Conservation (phyloP, 768 basidiomycete genomes). For the Polyporus arcularius region DNA sequence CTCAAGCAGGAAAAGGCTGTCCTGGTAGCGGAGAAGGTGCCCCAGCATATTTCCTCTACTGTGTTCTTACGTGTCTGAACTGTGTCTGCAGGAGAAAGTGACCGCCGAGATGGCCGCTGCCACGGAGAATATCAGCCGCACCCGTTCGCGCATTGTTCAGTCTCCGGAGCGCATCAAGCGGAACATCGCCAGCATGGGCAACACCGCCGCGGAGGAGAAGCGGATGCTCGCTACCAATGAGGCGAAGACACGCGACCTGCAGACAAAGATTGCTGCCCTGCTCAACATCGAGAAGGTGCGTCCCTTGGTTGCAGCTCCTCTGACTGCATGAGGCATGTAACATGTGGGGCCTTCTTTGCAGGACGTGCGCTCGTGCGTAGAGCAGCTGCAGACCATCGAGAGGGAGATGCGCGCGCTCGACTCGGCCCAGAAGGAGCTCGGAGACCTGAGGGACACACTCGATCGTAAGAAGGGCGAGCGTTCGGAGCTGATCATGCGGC, state of each 20-base stretch:
- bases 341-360: slow-evolving; percentile 27
- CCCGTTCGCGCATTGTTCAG: slow-evolving; percentile 79
- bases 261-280: slow-evolving; percentile 70
- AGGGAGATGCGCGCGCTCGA: slow-evolving; percentile 67
- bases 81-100: slow-evolving; percentile 52
- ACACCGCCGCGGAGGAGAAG: slow-evolving; percentile 70
- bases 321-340: background rate
- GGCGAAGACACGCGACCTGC: slow-evolving; percentile 74
- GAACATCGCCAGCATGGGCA: slow-evolving; percentile 76
- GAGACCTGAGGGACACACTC: slow-evolving; percentile 65
- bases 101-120: slow-evolving; percentile 60
- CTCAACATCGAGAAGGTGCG: slow-evolving; percentile 73
- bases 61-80: background rate
- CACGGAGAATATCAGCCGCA: slow-evolving; percentile 61
- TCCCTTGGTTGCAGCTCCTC: too few species aligned
- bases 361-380: slow-evolving; percentile 72
- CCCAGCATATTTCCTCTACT: slow-evolving; percentile 11
- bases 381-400: slow-evolving; percentile 75
- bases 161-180: slow-evolving; percentile 89
- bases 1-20: slow-evolving; percentile 72
- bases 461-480: slow-evolving; percentile 76
- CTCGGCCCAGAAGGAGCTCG: slow-evolving; percentile 63
- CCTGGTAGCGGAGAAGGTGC: slow-evolving; percentile 64
- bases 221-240: slow-evolving; percentile 63
- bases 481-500: slow-evolving; percentile 64